Conservation (phyloP, 2,329 filamentous ascomycete genomes). For the Colletotrichum lentis region DNA sequence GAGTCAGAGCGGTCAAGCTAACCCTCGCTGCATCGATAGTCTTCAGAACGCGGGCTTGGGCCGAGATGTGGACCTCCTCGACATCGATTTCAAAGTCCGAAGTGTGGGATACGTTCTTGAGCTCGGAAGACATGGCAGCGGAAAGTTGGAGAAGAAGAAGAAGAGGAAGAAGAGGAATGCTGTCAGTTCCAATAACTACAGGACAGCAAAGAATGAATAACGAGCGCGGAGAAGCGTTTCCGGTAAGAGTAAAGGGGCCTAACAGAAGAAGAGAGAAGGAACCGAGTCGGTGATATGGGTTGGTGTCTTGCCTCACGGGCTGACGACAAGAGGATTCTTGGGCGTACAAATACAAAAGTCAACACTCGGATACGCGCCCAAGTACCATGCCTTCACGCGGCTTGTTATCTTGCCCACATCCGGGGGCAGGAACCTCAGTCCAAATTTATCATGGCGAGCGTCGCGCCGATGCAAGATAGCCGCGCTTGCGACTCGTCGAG, state of each 20-base stretch:
- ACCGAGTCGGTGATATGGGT: background rate
- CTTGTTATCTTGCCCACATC: slow-evolving; percentile 17
- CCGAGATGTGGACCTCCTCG: slow-evolving; percentile 49
- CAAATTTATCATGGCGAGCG: slow-evolving; percentile 35
- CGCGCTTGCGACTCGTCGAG: slow-evolving; percentile 32
- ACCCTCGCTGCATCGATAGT: slow-evolving; percentile 56
- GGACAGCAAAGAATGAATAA: background rate
- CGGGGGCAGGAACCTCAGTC: slow-evolving; percentile 11
- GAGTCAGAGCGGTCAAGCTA: slow-evolving; percentile 58
- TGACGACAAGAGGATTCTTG: background rate
- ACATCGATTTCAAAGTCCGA: slow-evolving; percentile 61
- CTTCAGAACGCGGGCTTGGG: slow-evolving; percentile 51
- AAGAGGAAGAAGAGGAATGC: background rate
- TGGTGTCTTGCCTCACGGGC: slow-evolving; percentile 2
- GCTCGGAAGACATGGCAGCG: slow-evolving; percentile 40
- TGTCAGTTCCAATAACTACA: background rate
- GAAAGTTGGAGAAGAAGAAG: background rate
- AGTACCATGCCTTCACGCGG: slow-evolving; percentile 4
- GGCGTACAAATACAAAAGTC: slow-evolving; percentile 30
- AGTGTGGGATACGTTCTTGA: slow-evolving; percentile 52
- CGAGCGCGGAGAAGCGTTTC: background rate
- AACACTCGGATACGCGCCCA: slow-evolving; percentile 13
- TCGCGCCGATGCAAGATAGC: slow-evolving; percentile 38
- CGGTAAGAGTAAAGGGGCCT: background rate
- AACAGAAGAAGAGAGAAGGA: background rate